phyloP scores from a whole-genome alignment of 768 basidiomycete genomes.

The Kwoniella bestiolae region DNA sequence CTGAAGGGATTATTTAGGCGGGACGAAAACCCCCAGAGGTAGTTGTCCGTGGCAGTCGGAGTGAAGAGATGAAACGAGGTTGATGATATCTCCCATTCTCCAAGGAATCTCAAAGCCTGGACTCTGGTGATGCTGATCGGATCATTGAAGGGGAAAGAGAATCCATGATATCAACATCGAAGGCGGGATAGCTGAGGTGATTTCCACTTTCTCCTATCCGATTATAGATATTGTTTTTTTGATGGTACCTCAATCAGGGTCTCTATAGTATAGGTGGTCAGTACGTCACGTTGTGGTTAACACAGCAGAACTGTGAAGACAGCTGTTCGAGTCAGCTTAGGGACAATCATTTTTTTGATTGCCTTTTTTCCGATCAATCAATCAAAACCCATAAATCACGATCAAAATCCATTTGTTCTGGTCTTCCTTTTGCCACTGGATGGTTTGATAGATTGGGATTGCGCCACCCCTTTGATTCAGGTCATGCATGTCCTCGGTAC shows the following conservation, averaged over 20 bases:
- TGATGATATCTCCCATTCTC: not conserved
- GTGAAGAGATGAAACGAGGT: no score
- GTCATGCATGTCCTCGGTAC: not conserved
- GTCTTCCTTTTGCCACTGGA: not conserved
- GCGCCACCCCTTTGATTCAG: not conserved
- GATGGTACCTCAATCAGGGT: conserved; percentile 2
- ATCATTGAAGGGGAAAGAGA: not conserved
- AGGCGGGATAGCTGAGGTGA: not conserved
- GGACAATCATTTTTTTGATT: conserved; percentile 24
- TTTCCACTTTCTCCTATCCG: not conserved
- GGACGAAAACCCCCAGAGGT: not conserved
- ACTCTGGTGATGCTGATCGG: not conserved
- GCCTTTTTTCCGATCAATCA: not conserved
- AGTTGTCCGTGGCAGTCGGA: not conserved
- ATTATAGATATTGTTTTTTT: not conserved
- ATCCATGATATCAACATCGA: no score
- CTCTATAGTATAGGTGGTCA: conserved; percentile 30
- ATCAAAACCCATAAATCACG: not conserved
- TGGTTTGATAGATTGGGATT: not conserved
- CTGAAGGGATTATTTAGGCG: no score
- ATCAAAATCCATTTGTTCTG: not conserved
- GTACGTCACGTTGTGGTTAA: conserved; percentile 30
- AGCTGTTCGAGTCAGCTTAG: conserved; percentile 33
- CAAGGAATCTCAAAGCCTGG: not conserved
- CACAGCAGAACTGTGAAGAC: conserved; percentile 24